Evolutionary conservation across 768 basidiomycete genomes (phyloP), one percentile per base, ranked within the genome.

Genomic region (Boletellus ananiceps): DNA sequence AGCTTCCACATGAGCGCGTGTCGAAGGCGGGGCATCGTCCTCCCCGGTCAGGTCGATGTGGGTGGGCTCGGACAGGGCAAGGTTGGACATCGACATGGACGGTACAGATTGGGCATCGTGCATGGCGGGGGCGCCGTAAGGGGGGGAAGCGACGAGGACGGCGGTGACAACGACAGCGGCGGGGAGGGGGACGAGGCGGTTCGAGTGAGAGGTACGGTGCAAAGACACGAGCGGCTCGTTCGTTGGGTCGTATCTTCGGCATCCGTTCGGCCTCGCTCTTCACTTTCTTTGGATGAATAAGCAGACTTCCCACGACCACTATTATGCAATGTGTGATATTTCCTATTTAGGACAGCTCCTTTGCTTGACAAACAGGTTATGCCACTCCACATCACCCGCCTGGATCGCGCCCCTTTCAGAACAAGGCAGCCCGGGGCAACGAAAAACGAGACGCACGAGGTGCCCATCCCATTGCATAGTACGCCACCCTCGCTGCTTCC

Each of bases 401-500:
- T 62, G 23, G 2, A 7, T 16, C 2, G 14, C n/a, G 6, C 14
- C 16, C 6, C 43, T 11, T 19, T 57, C 37, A 55, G 52, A 21
- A 44, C 41, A 14, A 42, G 8, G 19, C 5, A 25, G 9, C 9
- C 3, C 23, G 23, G 23, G 23, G 23, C 13, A 47, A 39, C 29
- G 16, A 23, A 13, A n/a, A 40, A 45, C 21, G 8, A 37, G 21
- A 66, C 68, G 41, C 40, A 74, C 73, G 70, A 40, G 70, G 64
- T 47, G 80, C 79, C 86, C 86, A 88, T 31, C 87, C 86, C 84
- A 89, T 83, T 8, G 78, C 75, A 59, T 80, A 78, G 67, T 79
- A 87, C 8, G 87, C 87, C 56, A 80, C 71, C 49, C 78, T 74
- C 15, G 87, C 86, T 0, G 87, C 87, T 48, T 84, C 83, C 59